Conservation (phyloP, 257 asterid genomes). For the Ligustrum vulgare region DNA sequence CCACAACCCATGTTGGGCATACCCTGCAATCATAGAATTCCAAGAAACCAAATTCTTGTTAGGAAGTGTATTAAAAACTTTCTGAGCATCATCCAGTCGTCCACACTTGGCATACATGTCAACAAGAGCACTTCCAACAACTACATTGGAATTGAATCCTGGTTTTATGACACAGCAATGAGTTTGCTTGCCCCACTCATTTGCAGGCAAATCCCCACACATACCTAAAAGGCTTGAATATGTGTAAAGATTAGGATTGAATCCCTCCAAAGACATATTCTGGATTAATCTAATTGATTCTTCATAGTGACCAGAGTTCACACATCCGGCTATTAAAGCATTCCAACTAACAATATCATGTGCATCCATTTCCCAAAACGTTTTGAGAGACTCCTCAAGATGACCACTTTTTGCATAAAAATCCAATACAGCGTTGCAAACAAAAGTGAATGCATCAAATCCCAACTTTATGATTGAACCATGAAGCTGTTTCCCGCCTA, state of each 20-base stretch:
- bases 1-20: constrained; percentile 75
- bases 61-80: constrained; percentile 56
- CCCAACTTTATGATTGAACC: constrained; percentile 55
- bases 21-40: constrained; percentile 77
- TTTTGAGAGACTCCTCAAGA: constrained; percentile 47
- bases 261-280: constrained; percentile 47
- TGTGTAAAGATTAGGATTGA: constrained; percentile 57
- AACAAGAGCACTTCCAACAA: constrained; percentile 68
- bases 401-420: constrained; percentile 51
- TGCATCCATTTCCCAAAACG: constrained; percentile 44
- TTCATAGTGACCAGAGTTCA: constrained; percentile 33
- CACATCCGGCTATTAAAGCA: constrained; percentile 58
- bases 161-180: constrained; percentile 62
- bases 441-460: constrained; percentile 49
- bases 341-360: constrained; percentile 74
- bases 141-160: constrained; percentile 55
- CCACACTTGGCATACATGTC: constrained; percentile 91
- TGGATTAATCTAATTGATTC: constrained; percentile 42
- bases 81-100: constrained; percentile 48
- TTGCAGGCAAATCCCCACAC: constrained; percentile 72
- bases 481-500: constrained; percentile 61
- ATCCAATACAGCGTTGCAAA: constrained; percentile 56
- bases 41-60: constrained; percentile 61
- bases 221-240: constrained; percentile 66
- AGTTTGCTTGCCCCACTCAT: constrained; percentile 79